Evolutionary conservation across 2,329 filamentous ascomycete genomes (phyloP), one percentile per base, ranked within the genome.

Genomic region (Colletotrichum viniferum): DNA sequence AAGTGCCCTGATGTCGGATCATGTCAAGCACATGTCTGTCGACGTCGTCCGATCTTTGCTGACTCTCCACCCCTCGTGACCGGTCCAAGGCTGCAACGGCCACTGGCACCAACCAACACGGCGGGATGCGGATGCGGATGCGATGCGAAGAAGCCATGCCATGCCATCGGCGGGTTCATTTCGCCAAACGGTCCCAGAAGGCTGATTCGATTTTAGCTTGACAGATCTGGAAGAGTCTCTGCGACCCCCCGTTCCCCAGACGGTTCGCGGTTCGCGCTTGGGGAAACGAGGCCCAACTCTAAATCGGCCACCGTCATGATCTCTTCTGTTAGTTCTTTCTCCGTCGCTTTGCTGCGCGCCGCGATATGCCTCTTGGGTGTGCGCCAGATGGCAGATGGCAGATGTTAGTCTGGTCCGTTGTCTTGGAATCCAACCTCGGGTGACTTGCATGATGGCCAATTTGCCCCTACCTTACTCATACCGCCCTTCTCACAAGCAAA

Each of bases 211-310:
- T 48, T 48, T 48, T 48, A 48, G 63, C n/a, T 21, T 34, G 56
- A 60, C 69, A 60, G 63, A 73, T 73, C 73, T 75, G 16, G 16
- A 68, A 60, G 63, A 48, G 58, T 38, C 14, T 56, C 71, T 32
- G 63, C 63, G 14, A 73, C 28, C 43, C 73, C 36, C 38, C 38
- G 21, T 65, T 56, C 62, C 63, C 58, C 58, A 56, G 63, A 73
- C 38, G 56, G 73, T 73, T 75, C 58, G 69, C 38, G 56, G 73
- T 73, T 75, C 58, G 69, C 58, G 73, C 69, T 73, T 75, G 63
- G 58, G 21, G 69, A 69, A 67, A 58, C 56, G 64, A 69, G 32
- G 30, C 43, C 62, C 63, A 69, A 69, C 73, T 73, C 26, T 68
- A 69, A 73, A 69, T 52, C 58, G 63, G 14, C 43, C 63, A 67